Base-by-base conservation (phyloP, 768 basidiomycete genomes). In the Mycena olivaceomarginata region DNA sequence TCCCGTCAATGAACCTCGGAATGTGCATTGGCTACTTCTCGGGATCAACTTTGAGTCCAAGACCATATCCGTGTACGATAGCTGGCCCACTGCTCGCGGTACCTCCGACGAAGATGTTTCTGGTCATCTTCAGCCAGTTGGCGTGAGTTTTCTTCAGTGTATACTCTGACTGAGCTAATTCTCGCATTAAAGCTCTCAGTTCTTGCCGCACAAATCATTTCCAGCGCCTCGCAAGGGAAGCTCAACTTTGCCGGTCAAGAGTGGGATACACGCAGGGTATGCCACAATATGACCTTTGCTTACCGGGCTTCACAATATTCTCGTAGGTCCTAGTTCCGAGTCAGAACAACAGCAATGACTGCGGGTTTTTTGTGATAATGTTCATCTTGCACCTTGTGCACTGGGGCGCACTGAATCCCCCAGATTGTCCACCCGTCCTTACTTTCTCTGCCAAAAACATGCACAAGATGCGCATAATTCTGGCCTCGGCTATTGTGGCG, bases 331-430 rank as follows among this genome's bases (percentile, higher is more conserved):
- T 5, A 4, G 48, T 65, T 5, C 70, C 70, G 13, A 5, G 10
- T 2, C 70, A 72, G 16, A 13, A 25, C 60, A 65, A 65, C 25
- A 40, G 3, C 31, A 37, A 64, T 10, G 70, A 72, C 41, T 72
- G 70, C 20, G 70, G 70, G 0, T n/a, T 72, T 72, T 72, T 25
- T 51, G n/a, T 41, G 5, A 37, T 72, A 8, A 65, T 65, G 60
- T 45, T 51, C 2, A n/a, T 18, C 1, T 22, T 72, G 12, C 70
- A 72, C 12, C 48, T 72, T 37, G 13, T 72, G 1, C 40, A 72
- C 48, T 53, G 48, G 4, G 62, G 25, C 39, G 6, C 13, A 4
- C 7, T 72, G 1, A n/a, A 72, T 39, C n/a, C 37, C 18, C 20
- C 6, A 1, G 46, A 53, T 18, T 72, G 70, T 22, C 70, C 70